Evolutionary conservation across 2,329 filamentous ascomycete species (phyloP), one percentile per base, ranked within the genome.

Genomic region (Claviceps humidiphila): DNA sequence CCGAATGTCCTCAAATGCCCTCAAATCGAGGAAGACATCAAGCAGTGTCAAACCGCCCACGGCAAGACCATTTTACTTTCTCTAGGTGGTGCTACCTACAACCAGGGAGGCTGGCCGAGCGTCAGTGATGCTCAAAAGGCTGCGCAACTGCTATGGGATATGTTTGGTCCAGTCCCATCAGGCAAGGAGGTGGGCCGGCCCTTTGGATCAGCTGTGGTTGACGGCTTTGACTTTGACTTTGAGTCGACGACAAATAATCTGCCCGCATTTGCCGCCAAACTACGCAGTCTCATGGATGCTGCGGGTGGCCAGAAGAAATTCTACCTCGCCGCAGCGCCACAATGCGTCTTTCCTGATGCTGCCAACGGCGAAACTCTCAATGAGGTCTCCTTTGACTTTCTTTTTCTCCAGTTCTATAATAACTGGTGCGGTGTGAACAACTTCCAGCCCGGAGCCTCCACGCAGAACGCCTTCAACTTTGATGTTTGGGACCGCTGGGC

Each of bases 201-300:
- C 1, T 54, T 54, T 22, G 53, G 53, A 11, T 66, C 68, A 13
- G 78, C 81, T 9, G 71, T 78, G 4, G 68, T 89, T 43, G 84
- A 89, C 63, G 86, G 86, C 4, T 88, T 89, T 64, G 85, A 89
- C 66, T 80, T 89, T 57, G 85, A 89, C 64, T 82, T 89, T 56
- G 85, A 89, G 67, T 71, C 77, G 4, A 65, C 66, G 2, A 75
- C 77, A 14, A 65, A 66, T 47, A 82, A 86, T 67, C 80, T 84
- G 68, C 72, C 71, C 0, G 67, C 77, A 1, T 85, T 88, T 58
- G 82, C 75, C 1, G 69, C 72, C 40, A 69, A 74, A 51, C 73
- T 87, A 9, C 77, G 81, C 34, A 59, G 63, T 16, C 65, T 74
- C 38, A 82, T 82, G 72, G 71, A 80, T 57, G 67, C 68, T 20